These are phyloP conservation scores for Monosporozyma siamensis DNA, from an alignment of 805 yeast species.

Conservation along the genomic window DNA sequence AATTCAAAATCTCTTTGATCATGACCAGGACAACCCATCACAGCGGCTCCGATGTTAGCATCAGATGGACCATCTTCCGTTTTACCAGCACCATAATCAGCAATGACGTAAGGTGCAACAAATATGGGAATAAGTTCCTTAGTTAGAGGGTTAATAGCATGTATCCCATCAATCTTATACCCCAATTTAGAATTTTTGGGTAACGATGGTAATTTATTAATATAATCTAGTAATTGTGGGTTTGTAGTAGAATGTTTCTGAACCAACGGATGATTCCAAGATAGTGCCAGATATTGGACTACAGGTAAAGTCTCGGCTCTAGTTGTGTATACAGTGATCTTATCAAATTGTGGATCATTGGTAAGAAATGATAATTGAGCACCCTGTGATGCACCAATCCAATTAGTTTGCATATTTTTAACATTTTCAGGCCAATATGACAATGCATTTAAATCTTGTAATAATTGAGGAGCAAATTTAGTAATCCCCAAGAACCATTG, in stretches of 20 bases:
- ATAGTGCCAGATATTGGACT: conserved; percentile 74
- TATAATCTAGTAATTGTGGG: conserved; percentile 36
- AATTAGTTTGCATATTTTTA: conserved; percentile 79
- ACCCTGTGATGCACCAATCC: conserved; percentile 89
- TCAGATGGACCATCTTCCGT: neutral
- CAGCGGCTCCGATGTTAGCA: conserved; percentile 55
- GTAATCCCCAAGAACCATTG: conserved; percentile 96
- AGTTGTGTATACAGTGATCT: conserved; percentile 64
- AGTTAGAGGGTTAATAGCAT: conserved; percentile 51
- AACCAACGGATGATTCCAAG: conserved; percentile 61
- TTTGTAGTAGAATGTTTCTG: conserved; percentile 32
- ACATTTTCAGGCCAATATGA: conserved; percentile 84
- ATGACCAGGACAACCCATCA: conserved; percentile 97
- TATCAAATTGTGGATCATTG: conserved; percentile 14
- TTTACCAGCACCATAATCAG: conserved; percentile 49
- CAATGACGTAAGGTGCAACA: conserved; percentile 84
- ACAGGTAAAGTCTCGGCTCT: conserved; percentile 82
- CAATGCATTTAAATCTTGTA: conserved; percentile 52
- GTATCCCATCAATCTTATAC: conserved; percentile 36
- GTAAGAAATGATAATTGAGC: conserved; percentile 52
- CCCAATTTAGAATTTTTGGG: conserved; percentile 54
- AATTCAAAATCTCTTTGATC: conserved; percentile 77
- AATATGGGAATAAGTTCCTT: conserved; percentile 54
- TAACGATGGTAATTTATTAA: conserved; percentile 31
- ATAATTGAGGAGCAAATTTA: conserved; percentile 59